Evolutionary conservation across 257 asterid species (phyloP), one percentile per base, ranked within the genome.

Genomic region (Leonotis leonurus): DNA sequence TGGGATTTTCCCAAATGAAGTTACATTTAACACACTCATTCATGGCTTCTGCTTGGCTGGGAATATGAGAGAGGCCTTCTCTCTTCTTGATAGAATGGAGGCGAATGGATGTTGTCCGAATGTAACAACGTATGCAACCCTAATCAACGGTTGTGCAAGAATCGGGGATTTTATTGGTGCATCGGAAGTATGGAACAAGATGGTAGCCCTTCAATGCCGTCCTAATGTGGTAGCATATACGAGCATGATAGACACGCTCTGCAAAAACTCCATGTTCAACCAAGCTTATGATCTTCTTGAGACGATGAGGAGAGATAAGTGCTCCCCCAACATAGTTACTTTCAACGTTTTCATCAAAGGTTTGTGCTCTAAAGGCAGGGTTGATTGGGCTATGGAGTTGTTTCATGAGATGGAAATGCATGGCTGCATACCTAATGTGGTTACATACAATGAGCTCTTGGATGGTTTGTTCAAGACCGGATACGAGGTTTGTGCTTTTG

Each of bases 141-240:
- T 92, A 49, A 80, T 89, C 51, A 83, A 80, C 46, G 89, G 97
- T 20, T 92, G 70, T 76, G 78, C 95, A 8, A 89, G 85, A 72
- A 68, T 57, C 1, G 81, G 89, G 39, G 80, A 92, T 73, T 65
- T 81, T 54, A 16, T 17, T 43, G 80, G 88, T 50, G 95, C 98
- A 27, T 78, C 93, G 24, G 87, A 83, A 70, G 58, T 83, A 10
- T 92, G 98, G 98, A 89, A 92, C 84, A 75, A 65, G 75, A 92
- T 92, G 98, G 56, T 83, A 13, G 61, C 69, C 57, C 50, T 26
- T 16, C 86, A 84, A 53, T 81, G 83, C 57, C 74, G 27, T 48
- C 95, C 97, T 8, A 92, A 84, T 73, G 97, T 85, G 66, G 86
- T 92, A 11, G 81, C 73, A 3, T 89, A 86, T 32, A 92, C 98